Evolutionary conservation across 2,329 filamentous ascomycete species (phyloP).

Genomic region (Ceratocystis smalleyi): DNA sequence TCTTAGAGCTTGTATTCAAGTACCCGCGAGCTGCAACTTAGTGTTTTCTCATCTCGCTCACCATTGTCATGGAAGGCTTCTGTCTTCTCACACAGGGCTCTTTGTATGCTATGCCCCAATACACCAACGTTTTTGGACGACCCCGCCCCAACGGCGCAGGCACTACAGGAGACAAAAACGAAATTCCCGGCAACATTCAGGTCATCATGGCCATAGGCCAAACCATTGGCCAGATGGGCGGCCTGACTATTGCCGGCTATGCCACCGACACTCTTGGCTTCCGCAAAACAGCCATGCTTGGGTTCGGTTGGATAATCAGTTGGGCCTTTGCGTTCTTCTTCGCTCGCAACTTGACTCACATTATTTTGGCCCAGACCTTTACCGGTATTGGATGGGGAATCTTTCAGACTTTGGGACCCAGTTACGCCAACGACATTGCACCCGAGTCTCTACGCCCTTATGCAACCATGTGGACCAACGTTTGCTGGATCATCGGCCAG

Average conservation of each 20-base stretch:
- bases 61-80: constrained; percentile 17
- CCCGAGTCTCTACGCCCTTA: constrained; percentile 25
- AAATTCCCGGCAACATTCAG: constrained; percentile 33
- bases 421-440: constrained; percentile 29
- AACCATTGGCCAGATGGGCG: constrained; percentile 32
- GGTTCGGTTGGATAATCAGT: constrained; percentile 24
- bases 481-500: constrained; percentile 31
- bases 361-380: constrained; percentile 28
- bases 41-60: constrained; percentile 17
- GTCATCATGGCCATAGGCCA: constrained; percentile 29
- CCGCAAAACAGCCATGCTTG: constrained; percentile 27
- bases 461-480: constrained; percentile 28
- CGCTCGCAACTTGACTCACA: constrained; percentile 23
- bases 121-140: constrained; percentile 22
- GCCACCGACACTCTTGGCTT: constrained; percentile 29
- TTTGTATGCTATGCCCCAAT: constrained; percentile 22
- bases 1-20: constrained; percentile 4
- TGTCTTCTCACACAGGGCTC: constrained; percentile 15
- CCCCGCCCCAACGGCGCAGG: constrained; percentile 15
- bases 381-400: constrained; percentile 28
- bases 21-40: constrained; percentile 15
- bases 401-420: constrained; percentile 27
- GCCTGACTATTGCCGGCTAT: constrained; percentile 29
- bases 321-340: constrained; percentile 32
- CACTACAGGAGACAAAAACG: constrained; percentile 19